Evolutionary conservation across 2,329 filamentous ascomycete genomes (phyloP), one percentile per base, ranked within the genome.

Genomic region (Colletotrichum nymphaeae): DNA sequence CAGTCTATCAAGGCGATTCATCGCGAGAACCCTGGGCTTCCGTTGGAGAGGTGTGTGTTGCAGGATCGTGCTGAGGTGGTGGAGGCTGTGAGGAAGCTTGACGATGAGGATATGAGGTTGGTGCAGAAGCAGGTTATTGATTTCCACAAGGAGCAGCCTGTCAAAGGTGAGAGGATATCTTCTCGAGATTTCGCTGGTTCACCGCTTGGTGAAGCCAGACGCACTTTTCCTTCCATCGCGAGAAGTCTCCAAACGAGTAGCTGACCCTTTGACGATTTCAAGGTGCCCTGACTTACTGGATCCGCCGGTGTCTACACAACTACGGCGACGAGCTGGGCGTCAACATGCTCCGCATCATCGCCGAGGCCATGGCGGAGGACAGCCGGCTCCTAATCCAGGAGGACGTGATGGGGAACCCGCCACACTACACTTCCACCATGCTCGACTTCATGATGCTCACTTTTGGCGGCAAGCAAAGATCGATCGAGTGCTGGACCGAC

Each of bases 241-340:
- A 22, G 12, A 12, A 12, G 35, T 9, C 57, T 49, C 16, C n/a
- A n/a, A n/a, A n/a, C n/a, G n/a, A 4, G 1, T 8, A 32, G 35
- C 60, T 69, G 37, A 37, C 42, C 42, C 2, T 9, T 2, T 8
- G 4, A n/a, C 11, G 42, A n/a, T 8, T 49, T 22, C 42, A 32
- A 83, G 82, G 80, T 3, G 83, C 83, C 7, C 73, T 81, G 19
- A 74, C 81, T 6, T 84, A 84, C 75, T 81, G 78, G 76, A 81
- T 82, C 69, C 78, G 78, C 49, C 80, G 81, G n/a, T 81, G 81
- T 57, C 78, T 85, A 4, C 83, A 85, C 69, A 81, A 84, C 69
- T 84, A 83, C 74, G 75, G 78, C 32, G 82, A 83, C 67, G 76
- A 78, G 1, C 75, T 79, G 14, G 78, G 77, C 5, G 76, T 80